Conservation (phyloP, 495 filamentous ascomycete species). For the Daldinia loculata region DNA sequence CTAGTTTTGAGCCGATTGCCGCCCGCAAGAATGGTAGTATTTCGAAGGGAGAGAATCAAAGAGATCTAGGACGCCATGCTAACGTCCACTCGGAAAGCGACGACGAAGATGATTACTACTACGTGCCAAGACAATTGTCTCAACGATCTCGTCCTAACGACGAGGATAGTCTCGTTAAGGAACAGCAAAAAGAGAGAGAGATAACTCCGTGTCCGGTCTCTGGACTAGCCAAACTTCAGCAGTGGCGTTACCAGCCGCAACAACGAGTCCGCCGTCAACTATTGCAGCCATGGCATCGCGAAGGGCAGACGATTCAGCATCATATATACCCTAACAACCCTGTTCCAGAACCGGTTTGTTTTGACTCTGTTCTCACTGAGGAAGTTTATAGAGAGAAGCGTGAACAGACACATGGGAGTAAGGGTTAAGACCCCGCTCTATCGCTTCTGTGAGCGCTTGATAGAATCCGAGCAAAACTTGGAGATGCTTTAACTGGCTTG, state of each 20-base stretch:
- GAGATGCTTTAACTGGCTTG: background rate
- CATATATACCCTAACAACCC: background rate
- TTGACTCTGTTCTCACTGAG: background rate
- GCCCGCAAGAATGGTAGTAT: background rate
- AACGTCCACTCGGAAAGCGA: background rate
- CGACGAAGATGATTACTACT: background rate
- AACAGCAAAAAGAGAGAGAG: background rate
- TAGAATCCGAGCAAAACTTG: background rate
- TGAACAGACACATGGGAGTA: background rate
- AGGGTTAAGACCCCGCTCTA: background rate
- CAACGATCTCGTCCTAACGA: background rate
- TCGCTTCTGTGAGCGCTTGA: background rate
- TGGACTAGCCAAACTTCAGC: conserved; percentile 10
- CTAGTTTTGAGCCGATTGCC: conserved; percentile 19
- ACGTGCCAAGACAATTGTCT: background rate
- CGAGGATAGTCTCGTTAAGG: background rate
- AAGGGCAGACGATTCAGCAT: background rate
- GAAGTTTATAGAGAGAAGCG: background rate
- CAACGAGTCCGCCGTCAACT: background rate
- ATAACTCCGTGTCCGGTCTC: background rate
- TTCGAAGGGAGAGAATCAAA: background rate
- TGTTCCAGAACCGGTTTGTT: background rate
- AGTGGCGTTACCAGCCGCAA: conserved; percentile 28
- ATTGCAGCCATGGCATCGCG: background rate
- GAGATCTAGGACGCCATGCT: background rate